Evolutionary conservation across 148 eudicot genomes (phyloP).

Genomic region (Vaccinium corymbosum): DNA sequence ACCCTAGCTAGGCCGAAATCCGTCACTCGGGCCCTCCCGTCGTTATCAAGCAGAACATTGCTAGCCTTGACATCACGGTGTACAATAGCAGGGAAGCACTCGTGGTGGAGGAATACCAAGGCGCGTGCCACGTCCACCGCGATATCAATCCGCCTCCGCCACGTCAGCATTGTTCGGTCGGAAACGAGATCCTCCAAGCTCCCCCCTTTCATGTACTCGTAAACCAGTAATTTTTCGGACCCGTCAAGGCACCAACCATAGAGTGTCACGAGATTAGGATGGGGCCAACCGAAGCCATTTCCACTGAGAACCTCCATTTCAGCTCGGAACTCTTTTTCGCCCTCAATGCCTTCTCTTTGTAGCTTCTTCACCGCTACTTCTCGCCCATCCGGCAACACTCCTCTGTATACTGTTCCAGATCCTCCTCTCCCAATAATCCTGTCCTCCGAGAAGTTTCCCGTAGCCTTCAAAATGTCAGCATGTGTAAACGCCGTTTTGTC

Average conservation of each 20-base stretch:
- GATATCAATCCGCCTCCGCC: slow-evolving; percentile 55
- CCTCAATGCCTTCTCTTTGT: slow-evolving; percentile 73
- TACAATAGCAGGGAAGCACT: slow-evolving; percentile 74
- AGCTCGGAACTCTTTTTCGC: slow-evolving; percentile 79
- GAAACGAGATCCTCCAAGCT: slow-evolving; percentile 68
- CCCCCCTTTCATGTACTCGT: slow-evolving; percentile 96
- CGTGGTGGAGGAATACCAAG: slow-evolving; percentile 76
- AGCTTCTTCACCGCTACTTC: slow-evolving; percentile 86
- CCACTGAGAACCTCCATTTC: slow-evolving; percentile 86
- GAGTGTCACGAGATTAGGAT: slow-evolving; percentile 85
- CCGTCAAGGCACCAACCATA: slow-evolving; percentile 95
- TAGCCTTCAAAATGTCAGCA: slow-evolving; percentile 72
- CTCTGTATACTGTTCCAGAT: slow-evolving; percentile 75
- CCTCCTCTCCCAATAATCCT: slow-evolving; percentile 83
- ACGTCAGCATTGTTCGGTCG: slow-evolving; percentile 43
- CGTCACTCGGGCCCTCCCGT: slow-evolving; percentile 76
- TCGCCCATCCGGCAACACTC: slow-evolving; percentile 80
- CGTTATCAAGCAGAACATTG: slow-evolving; percentile 70
- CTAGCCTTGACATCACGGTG: slow-evolving; percentile 96
- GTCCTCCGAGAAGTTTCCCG: slow-evolving; percentile 62
- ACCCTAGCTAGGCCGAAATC: slow-evolving; percentile 88
- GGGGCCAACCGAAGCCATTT: slow-evolving; percentile 78
- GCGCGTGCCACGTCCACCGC: slow-evolving; percentile 80
- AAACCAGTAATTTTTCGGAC: slow-evolving; percentile 67
- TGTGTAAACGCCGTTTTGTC: slow-evolving; percentile 79